These are phyloP conservation scores for Whalleya microplaca DNA, from an alignment of 2,329 filamentous ascomycete genomes.

Conservation along the genomic window DNA sequence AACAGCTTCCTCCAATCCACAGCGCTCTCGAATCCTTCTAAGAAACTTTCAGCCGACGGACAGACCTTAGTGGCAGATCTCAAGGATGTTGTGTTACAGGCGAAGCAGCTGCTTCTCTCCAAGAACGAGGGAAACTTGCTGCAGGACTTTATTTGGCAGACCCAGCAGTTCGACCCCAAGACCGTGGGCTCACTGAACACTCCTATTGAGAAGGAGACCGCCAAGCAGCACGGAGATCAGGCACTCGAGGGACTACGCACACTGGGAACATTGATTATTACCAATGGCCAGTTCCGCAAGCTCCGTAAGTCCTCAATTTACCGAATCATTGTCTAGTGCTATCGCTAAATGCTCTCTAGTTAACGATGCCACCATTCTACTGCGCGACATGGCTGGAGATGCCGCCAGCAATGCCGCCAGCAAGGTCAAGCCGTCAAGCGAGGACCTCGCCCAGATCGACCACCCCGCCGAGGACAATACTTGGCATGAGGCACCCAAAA, in stretches of 20 bases:
- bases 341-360: slow-evolving; percentile 46
- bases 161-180: slow-evolving; percentile 71
- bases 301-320: slow-evolving; percentile 61
- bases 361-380: slow-evolving; percentile 76
- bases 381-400: slow-evolving; percentile 91
- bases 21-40: slow-evolving; percentile 69
- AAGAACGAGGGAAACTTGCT: slow-evolving; percentile 96
- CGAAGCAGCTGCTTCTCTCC: slow-evolving; percentile 78
- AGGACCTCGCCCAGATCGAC: slow-evolving; percentile 78
- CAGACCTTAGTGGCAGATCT: slow-evolving; percentile 77
- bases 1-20: slow-evolving; percentile 82
- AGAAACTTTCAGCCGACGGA: slow-evolving; percentile 81
- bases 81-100: slow-evolving; percentile 77
- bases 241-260: slow-evolving; percentile 85
- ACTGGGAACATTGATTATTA: slow-evolving; percentile 85
- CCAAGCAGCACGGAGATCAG: slow-evolving; percentile 81
- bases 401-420: slow-evolving; percentile 78
- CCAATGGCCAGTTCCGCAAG: slow-evolving; percentile 95
- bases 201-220: slow-evolving; percentile 74
- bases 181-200: slow-evolving; percentile 64
- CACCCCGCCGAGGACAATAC: slow-evolving; percentile 85
- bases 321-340: not conserved
- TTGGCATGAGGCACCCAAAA: slow-evolving; percentile 86
- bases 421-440: slow-evolving; percentile 76
- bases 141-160: slow-evolving; percentile 97